A percentile compares a stretch with the other conserved stretches of the same genome.
Conservation (phyloP, 2,329 filamentous ascomycete genomes). For the Ceratocystis albifundus region DNA sequence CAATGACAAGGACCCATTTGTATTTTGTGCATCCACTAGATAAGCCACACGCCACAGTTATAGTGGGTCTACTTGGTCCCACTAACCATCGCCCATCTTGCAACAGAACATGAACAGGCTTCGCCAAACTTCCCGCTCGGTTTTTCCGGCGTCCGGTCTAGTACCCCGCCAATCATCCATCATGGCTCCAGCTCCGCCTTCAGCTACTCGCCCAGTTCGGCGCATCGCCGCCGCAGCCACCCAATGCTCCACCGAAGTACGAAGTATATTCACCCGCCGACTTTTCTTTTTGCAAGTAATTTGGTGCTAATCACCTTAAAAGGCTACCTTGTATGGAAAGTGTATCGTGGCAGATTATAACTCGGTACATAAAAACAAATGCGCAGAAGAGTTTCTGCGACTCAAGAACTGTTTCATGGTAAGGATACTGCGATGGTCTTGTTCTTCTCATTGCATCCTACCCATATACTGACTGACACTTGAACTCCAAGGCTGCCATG, state of each 20-base stretch:
- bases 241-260: constrained; percentile 45
- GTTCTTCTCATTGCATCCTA: neutral
- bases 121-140: neutral
- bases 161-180: neutral
- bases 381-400: constrained; percentile 68
- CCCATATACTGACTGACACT: neutral
- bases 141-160: neutral
- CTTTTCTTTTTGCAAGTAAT: neutral
- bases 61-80: no score
- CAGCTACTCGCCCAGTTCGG: constrained; percentile 39
- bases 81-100: no score
- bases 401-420: constrained; percentile 85
- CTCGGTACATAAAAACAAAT: constrained; percentile 82
- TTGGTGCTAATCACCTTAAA: neutral
- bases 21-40: no score
- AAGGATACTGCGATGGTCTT: neutral
- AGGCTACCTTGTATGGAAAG: constrained; percentile 81
- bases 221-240: constrained; percentile 44
- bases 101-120: no score
- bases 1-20: neutral
- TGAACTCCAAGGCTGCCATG: neutral
- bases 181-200: constrained; percentile 24
- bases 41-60: no score
- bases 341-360: constrained; percentile 88
- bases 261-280: constrained; percentile 34